Conservation (phyloP, 2,329 filamentous ascomycete genomes). For the Fusarium bactridioides region DNA sequence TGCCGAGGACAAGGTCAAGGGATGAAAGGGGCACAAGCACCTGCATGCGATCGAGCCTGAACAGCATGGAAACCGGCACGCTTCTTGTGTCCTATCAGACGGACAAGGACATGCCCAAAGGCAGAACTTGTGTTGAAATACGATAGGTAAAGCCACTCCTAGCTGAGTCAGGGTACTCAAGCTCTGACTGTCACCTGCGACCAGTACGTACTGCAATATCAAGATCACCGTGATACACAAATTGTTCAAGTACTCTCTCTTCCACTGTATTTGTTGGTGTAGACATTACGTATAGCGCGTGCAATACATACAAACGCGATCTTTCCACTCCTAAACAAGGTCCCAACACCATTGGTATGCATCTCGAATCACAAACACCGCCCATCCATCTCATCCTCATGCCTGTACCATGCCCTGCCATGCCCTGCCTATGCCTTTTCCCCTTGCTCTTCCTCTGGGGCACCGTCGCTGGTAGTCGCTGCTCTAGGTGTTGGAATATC, state of each 20-base stretch:
- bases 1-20: neutral
- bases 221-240: neutral
- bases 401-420: conserved; percentile 33
- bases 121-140: neutral
- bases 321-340: conserved; percentile 18
- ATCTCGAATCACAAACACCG: conserved; percentile 27
- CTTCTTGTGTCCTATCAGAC: neutral
- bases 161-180: neutral
- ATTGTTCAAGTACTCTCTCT: conserved; percentile 30
- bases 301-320: conserved; percentile 38
- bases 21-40: neutral
- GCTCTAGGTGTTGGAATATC: conserved; percentile 33
- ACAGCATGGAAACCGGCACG: neutral
- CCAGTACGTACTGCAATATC: neutral
- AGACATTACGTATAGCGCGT: conserved; percentile 50
- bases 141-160: neutral
- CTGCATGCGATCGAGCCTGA: neutral
- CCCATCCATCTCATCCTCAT: conserved; percentile 30
- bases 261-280: conserved; percentile 41
- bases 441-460: conserved; percentile 26
- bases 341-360: conserved; percentile 39
- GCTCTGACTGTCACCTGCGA: neutral
- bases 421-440: conserved; percentile 26
- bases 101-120: neutral
- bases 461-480: conserved; percentile 21